These are phyloP conservation scores for Ogataea pilisensis DNA, from an alignment of 805 yeast species.

Conservation along the genomic window DNA sequence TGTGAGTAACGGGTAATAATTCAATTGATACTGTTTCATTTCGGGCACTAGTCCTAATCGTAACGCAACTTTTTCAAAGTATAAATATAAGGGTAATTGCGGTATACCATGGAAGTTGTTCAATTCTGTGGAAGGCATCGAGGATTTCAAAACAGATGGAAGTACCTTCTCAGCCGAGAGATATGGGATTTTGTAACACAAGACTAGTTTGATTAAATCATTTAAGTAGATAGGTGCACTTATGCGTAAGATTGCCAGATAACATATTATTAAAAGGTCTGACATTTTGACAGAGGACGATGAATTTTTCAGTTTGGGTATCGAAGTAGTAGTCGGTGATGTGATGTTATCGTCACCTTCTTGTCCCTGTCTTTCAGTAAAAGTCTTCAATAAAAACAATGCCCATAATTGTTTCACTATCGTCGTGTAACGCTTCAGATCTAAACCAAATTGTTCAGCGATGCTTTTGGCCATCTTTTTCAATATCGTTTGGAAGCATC, in stretches of 20 bases:
- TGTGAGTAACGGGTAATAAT: slow-evolving; percentile 38
- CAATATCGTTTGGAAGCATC: slow-evolving; percentile 36
- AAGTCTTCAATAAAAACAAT: slow-evolving; percentile 6
- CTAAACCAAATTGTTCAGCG: slow-evolving; percentile 25
- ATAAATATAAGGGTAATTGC: slow-evolving; percentile 8
- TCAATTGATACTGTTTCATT: slow-evolving; percentile 13
- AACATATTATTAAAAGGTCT: slow-evolving; percentile 38
- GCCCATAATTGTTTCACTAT: slow-evolving; percentile 34
- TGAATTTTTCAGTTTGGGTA: not conserved
- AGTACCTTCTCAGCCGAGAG: slow-evolving; percentile 16
- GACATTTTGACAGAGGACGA: slow-evolving; percentile 3
- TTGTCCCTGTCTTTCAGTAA: slow-evolving; percentile 2
- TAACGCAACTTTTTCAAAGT: not conserved
- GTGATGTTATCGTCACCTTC: slow-evolving; percentile 2
- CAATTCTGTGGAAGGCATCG: slow-evolving; percentile 13
- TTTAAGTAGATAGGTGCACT: slow-evolving; percentile 46
- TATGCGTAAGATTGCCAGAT: slow-evolving; percentile 46
- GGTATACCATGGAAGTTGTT: slow-evolving; percentile 12
- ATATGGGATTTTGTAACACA: slow-evolving; percentile 45
- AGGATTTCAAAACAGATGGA: slow-evolving; percentile 17
- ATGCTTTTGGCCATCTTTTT: slow-evolving; percentile 43
- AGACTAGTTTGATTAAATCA: slow-evolving; percentile 43
- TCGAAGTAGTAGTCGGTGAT: not conserved
- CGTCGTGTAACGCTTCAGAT: slow-evolving; percentile 8
- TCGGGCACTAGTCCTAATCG: not conserved